A percentile compares a stretch with the other conserved stretches of the same genome.
These are phyloP conservation scores for Schwanniomyces vanrijiae DNA, from an alignment of 805 yeast genomes.

Conservation along the genomic window DNA sequence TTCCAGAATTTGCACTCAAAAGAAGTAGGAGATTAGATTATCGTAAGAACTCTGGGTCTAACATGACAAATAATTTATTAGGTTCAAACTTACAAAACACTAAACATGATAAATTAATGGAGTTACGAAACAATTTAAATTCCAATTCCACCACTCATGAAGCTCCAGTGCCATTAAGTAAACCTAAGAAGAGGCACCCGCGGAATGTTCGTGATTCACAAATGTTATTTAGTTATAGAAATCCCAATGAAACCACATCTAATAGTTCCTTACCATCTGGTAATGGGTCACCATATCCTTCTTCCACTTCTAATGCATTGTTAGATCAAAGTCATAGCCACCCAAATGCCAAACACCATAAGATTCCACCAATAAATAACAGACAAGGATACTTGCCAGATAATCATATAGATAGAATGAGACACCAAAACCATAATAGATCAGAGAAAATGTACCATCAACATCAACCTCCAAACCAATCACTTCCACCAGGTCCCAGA, in stretches of 20 bases:
- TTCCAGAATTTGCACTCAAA: slow-evolving; percentile 27
- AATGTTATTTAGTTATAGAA: slow-evolving; percentile 33
- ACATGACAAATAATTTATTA: slow-evolving; percentile 5
- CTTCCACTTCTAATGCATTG: slow-evolving; percentile 10
- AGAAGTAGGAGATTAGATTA: slow-evolving; percentile 43
- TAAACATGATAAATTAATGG: slow-evolving; percentile 21
- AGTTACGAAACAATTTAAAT: slow-evolving; percentile 17
- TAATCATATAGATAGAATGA: not conserved
- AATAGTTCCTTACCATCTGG: not conserved
- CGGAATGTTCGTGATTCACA: slow-evolving; percentile 31
- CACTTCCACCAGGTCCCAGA: not conserved
- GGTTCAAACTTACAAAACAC: slow-evolving; percentile 25
- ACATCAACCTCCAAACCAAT: slow-evolving; percentile 12
- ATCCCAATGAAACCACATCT: slow-evolving; percentile 14
- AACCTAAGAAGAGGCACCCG: slow-evolving; percentile 5
- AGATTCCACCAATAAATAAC: not conserved
- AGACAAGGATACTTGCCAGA: not conserved
- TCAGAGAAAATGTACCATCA: slow-evolving; percentile 6
- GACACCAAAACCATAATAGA: slow-evolving; percentile 5
- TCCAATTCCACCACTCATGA: not conserved
- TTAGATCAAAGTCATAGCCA: not conserved
- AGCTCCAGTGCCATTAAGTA: slow-evolving; percentile 4
- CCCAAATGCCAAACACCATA: not conserved
- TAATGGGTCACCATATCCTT: slow-evolving; percentile 23
- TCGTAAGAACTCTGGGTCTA: slow-evolving; percentile 24